Conservation (phyloP, 75 land plant genomes). For the Selaginella tamariscina region DNA sequence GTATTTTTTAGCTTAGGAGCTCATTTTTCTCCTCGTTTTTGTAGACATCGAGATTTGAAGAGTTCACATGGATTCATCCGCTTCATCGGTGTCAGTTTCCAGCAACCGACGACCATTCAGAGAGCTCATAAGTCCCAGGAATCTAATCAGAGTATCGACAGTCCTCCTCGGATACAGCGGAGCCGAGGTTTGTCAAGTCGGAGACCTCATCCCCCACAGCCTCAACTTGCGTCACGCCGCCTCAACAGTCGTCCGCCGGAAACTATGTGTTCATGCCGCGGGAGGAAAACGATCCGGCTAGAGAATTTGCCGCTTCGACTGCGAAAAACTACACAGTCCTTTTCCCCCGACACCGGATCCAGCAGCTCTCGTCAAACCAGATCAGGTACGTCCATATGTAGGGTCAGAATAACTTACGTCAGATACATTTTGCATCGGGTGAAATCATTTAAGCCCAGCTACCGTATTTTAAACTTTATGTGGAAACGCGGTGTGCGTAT, state of each 20-base stretch:
- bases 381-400: no score
- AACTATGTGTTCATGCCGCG: conserved; percentile 4
- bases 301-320: conserved; percentile 34
- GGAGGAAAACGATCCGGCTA: conserved; percentile 29
- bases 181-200: neutral
- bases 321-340: conserved; percentile 37
- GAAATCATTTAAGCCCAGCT: no score
- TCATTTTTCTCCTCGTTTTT: no score
- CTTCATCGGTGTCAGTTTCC: neutral
- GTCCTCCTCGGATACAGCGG: neutral
- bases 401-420: no score
- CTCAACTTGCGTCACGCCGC: neutral
- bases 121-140: neutral
- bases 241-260: neutral
- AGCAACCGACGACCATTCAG: neutral
- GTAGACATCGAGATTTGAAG: no score
- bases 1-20: no score
- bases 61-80: neutral
- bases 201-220: neutral
- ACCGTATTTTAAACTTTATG: no score
- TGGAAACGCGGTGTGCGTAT: no score
- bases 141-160: neutral
- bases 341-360: conserved; percentile 56
- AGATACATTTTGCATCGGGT: no score
- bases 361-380: conserved; percentile 1